phyloP scores from a whole-genome alignment of 2,329 filamentous ascomycete species.

The Ceratocystis alfenasii region DNA sequence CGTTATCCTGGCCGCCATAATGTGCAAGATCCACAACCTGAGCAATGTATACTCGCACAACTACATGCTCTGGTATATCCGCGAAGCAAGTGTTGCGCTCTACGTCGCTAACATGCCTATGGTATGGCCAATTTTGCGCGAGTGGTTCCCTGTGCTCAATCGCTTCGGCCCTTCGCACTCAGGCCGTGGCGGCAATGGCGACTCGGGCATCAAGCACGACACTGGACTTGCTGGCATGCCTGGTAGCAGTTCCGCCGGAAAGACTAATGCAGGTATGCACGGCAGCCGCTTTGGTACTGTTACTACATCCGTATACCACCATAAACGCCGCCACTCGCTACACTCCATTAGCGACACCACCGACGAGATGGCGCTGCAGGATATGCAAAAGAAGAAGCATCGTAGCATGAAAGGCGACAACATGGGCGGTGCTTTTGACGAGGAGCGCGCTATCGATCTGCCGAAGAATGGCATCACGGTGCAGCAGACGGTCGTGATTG shows the following conservation, averaged over 20 bases:
- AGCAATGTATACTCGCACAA: constrained; percentile 30
- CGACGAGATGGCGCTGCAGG: constrained; percentile 17
- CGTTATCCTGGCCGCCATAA: constrained; percentile 38
- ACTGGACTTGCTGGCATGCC: constrained; percentile 10
- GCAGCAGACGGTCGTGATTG: constrained; percentile 17
- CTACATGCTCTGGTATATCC: constrained; percentile 38
- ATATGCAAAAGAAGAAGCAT: constrained; percentile 12
- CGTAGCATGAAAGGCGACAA: constrained; percentile 6
- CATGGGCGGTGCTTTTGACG: constrained; percentile 4
- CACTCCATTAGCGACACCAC: constrained; percentile 14
- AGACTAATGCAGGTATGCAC: constrained; percentile 14
- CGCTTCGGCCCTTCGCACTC: constrained; percentile 21
- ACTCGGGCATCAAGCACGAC: constrained; percentile 7
- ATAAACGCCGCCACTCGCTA: constrained; percentile 14
- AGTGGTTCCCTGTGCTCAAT: constrained; percentile 25
- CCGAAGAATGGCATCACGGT: constrained; percentile 16
- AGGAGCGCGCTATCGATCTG: constrained; percentile 9
- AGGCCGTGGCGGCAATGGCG: constrained; percentile 12
- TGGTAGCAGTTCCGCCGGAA: constrained; percentile 4
- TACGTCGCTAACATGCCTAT: constrained; percentile 36
- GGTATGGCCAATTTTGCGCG: constrained; percentile 34
- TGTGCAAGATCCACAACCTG: constrained; percentile 37
- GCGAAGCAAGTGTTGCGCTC: constrained; percentile 36
- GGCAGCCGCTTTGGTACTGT: constrained; percentile 19
- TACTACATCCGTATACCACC: constrained; percentile 19